A percentile compares a stretch with the other conserved stretches of the same genome.
Evolutionary conservation across 2,329 filamentous ascomycete species (phyloP).

Genomic region (Xylariaceae sp.): DNA sequence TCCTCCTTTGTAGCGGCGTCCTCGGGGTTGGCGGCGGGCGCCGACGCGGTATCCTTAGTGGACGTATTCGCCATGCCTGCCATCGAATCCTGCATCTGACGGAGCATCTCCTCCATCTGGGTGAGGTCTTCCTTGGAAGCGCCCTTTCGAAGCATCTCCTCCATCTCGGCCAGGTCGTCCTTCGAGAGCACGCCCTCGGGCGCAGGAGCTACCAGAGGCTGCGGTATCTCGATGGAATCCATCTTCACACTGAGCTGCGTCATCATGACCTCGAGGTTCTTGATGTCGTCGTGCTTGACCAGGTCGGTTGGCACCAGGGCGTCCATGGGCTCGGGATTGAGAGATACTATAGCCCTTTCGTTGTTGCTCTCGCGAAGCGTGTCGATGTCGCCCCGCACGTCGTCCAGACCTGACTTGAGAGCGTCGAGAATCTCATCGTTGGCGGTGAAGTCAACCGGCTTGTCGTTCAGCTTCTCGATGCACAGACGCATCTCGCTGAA

Average conservation of each 20-base stretch:
- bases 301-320: constrained; percentile 46
- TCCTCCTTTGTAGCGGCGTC: constrained; percentile 71
- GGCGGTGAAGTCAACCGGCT: constrained; percentile 74
- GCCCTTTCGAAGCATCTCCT: constrained; percentile 11
- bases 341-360: constrained; percentile 31
- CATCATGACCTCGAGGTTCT: constrained; percentile 79
- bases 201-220: constrained; percentile 33
- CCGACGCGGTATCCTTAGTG: constrained; percentile 23
- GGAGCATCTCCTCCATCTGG: constrained; percentile 46
- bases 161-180: constrained; percentile 38
- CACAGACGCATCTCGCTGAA: constrained; percentile 70
- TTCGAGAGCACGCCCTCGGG: constrained; percentile 36
- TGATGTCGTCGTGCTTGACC: constrained; percentile 67
- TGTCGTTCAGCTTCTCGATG: constrained; percentile 72
- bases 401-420: constrained; percentile 73
- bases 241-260: constrained; percentile 79
- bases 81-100: constrained; percentile 38
- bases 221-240: constrained; percentile 62
- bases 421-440: constrained; percentile 88
- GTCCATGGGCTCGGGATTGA: constrained; percentile 47
- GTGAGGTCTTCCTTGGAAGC: constrained; percentile 38
- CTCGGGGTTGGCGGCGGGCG: constrained; percentile 18
- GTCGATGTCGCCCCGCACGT: constrained; percentile 72
- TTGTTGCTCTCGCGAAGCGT: constrained; percentile 57
- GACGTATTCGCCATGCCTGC: constrained; percentile 25